Percentiles rank a stretch among this genome's conserved stretches.
Evolutionary conservation across 306 rosid species (phyloP).

Genomic region (Myrica gale): DNA sequence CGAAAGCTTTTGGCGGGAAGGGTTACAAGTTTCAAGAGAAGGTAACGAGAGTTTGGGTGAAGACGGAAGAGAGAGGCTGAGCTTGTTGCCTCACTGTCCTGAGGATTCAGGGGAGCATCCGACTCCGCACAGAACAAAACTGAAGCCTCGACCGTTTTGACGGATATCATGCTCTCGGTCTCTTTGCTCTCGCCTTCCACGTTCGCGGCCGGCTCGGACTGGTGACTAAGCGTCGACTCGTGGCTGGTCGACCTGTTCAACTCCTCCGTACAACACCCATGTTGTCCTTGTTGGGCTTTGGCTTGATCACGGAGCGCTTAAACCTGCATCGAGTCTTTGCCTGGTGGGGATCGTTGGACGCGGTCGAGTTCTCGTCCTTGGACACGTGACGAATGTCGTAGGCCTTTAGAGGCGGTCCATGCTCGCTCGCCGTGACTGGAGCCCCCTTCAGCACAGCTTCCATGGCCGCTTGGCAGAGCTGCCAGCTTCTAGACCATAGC

Average conservation of each 20-base stretch:
- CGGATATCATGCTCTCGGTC: conserved; percentile 73
- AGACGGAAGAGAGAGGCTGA: conserved; percentile 10
- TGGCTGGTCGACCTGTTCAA: conserved; percentile 64
- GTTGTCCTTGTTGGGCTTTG: conserved; percentile 36
- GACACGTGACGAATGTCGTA: conserved; percentile 91
- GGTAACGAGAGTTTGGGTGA: conserved; percentile 3
- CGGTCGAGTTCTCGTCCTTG: conserved; percentile 74
- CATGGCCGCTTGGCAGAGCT: conserved; percentile 85
- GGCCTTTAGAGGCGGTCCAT: conserved; percentile 81
- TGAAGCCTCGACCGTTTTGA: conserved; percentile 54
- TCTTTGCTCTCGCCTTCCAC: conserved; percentile 63
- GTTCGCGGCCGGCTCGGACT: conserved; percentile 14
- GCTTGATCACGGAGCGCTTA: conserved; percentile 46
- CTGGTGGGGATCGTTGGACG: conserved; percentile 39
- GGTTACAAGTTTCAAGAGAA: conserved; percentile 10
- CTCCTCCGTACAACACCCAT: conserved; percentile 32
- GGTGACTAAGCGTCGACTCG: conserved; percentile 48
- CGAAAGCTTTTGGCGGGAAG: background rate
- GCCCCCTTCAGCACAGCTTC: conserved; percentile 81
- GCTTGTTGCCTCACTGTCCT: conserved; percentile 23
- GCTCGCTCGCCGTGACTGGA: conserved; percentile 62
- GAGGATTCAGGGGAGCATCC: conserved; percentile 28
- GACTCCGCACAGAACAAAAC: conserved; percentile 48
- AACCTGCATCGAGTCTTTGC: conserved; percentile 68
- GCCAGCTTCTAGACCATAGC: conserved; percentile 97